phyloP scores from a whole-genome alignment of 306 rosid genomes.

The Abrus pulchellus region DNA sequence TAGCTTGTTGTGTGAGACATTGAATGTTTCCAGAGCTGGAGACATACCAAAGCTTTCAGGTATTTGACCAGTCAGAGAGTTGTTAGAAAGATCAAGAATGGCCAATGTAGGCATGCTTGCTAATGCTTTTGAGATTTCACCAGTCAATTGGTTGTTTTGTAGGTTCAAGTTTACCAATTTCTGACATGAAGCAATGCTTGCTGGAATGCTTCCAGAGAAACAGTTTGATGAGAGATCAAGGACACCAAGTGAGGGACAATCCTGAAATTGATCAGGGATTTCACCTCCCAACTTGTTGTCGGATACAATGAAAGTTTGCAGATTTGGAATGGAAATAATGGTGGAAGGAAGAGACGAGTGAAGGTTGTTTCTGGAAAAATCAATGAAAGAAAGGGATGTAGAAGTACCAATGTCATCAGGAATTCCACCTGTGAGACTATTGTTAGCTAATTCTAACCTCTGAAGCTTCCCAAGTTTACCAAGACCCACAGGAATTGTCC shows the following conservation, averaged over 20 bases:
- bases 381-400: conserved; percentile 87
- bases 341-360: conserved; percentile 83
- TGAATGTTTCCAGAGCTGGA: conserved; percentile 86
- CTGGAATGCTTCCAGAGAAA: conserved; percentile 77
- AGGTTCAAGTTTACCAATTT: conserved; percentile 80
- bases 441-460: conserved; percentile 89
- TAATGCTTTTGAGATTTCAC: conserved; percentile 77
- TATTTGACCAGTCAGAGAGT: conserved; percentile 83
- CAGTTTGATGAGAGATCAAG: conserved; percentile 85
- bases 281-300: conserved; percentile 73
- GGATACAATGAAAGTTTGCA: conserved; percentile 79
- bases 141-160: conserved; percentile 73
- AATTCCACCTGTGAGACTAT: conserved; percentile 84
- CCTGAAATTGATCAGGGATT: conserved; percentile 86
- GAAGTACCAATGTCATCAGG: conserved; percentile 81
- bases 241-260: conserved; percentile 80
- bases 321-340: conserved; percentile 73
- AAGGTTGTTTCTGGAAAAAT: conserved; percentile 76
- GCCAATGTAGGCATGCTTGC: conserved; percentile 86
- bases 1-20: conserved; percentile 82
- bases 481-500: conserved; percentile 78
- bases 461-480: conserved; percentile 87
- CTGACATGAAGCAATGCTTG: conserved; percentile 86
- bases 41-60: conserved; percentile 83
- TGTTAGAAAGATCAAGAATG: conserved; percentile 88